phyloP scores from a whole-genome alignment of 495 filamentous ascomycete species.

The Bombardia bombarda region DNA sequence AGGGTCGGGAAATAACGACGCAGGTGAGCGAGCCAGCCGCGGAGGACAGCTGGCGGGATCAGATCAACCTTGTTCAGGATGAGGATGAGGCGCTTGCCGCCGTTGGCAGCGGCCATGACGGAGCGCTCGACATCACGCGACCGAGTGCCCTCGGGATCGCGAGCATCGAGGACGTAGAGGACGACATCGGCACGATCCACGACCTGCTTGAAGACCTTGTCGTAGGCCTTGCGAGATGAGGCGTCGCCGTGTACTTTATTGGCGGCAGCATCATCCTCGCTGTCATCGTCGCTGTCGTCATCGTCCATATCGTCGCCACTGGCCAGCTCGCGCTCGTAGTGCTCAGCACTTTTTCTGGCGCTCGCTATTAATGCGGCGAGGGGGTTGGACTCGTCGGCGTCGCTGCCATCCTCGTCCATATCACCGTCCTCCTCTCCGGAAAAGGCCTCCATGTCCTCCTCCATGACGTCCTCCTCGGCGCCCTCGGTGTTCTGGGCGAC shows the following conservation, averaged over 20 bases:
- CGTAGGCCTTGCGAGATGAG: conserved; percentile 73
- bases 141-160: conserved; percentile 84
- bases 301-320: conserved; percentile 52
- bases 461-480: conserved; percentile 30
- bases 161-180: conserved; percentile 89
- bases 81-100: conserved; percentile 83
- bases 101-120: conserved; percentile 75
- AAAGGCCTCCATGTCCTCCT: conserved; percentile 39
- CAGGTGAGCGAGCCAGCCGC: conserved; percentile 76
- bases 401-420: conserved; percentile 42
- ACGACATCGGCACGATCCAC: conserved; percentile 82
- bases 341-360: conserved; percentile 71
- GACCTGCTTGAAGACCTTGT: conserved; percentile 96
- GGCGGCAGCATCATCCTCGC: conserved; percentile 40
- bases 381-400: conserved; percentile 56
- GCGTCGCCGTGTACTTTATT: conserved; percentile 42
- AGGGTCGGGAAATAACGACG: conserved; percentile 89
- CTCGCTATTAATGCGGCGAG: conserved; percentile 94
- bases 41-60: conserved; percentile 70
- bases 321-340: conserved; percentile 63
- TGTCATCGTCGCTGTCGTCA: conserved; percentile 51
- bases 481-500: conserved; percentile 27
- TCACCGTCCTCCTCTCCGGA: conserved; percentile 39
- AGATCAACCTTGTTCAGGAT: conserved; percentile 97
- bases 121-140: conserved; percentile 84